Base-by-base conservation (phyloP, 2,329 filamentous ascomycete species). In the Phoma sp. region DNA sequence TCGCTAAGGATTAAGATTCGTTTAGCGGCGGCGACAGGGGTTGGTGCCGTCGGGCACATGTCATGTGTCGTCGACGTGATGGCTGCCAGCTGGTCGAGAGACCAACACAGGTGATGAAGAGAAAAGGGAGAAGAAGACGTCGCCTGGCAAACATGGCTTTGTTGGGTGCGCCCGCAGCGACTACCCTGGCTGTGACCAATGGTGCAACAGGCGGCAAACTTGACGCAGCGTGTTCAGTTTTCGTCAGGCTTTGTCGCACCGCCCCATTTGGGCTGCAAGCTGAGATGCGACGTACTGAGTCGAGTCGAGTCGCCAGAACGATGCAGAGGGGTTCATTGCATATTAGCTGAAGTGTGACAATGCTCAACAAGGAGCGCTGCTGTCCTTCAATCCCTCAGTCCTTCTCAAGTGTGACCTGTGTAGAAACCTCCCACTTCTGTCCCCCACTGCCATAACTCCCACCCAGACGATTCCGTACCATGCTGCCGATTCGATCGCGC, bases 341-440 rank as follows among this genome's bases (percentile, higher is more conserved):
- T 51, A 46, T 43, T 38, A 43, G 27, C 43, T 46, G 25, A 50
- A 25, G 43, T 58, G 41, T 58, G 55, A 57, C 61, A 53, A 45
- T 48, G 62, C 61, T 58, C 60, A 55, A 49, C 41, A 43, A 36
- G 52, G 44, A 44, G 22, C 43, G 10, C 36, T 19, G 15, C 22
- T 39, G 32, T 39, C 31, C 56, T 46, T 72, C 63, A 80, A 57
- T 78, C 71, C 64, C 75, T 77, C 63, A 80, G 58, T 78, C 71
- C 64, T 75, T 77, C 63, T 85, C 84, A 51, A 83, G 72, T 40
- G 78, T 87, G 71, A 92, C 87, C 78, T 98, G 92, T 47, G 96
- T 82, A 41, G 90, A 96, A 13, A 98, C 91, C 78, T 99, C 95
- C 95, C 95, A 99, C 68, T 88, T 88, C 71, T 95, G 82, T 33